Evolutionary conservation across 768 basidiomycete species (phyloP).

Genomic region (Tulasnella sp.): DNA sequence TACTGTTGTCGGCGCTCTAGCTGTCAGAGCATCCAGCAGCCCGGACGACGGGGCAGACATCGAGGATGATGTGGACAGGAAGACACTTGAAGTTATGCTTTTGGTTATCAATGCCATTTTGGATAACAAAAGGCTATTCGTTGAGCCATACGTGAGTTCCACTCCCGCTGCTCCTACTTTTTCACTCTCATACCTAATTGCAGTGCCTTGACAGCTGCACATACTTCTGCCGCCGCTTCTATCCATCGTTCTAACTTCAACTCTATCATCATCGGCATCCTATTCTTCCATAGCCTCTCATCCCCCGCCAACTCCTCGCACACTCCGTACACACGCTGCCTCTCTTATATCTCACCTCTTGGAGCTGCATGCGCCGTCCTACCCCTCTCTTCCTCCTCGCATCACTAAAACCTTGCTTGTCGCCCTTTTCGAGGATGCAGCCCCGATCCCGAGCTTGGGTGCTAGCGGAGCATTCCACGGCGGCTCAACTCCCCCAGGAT

Average conservation of each 20-base stretch:
- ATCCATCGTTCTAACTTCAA: conserved; percentile 79
- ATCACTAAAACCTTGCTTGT: conserved; percentile 90
- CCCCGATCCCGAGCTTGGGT: conserved; percentile 5
- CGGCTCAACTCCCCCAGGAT: conserved; percentile 19
- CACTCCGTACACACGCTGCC: conserved; percentile 69
- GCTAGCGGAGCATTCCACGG: neutral
- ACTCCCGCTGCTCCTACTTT: conserved; percentile 14
- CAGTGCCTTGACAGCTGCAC: conserved; percentile 53
- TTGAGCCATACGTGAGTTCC: conserved; percentile 84
- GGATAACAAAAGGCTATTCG: conserved; percentile 78
- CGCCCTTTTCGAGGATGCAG: conserved; percentile 45
- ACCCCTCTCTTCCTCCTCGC: conserved; percentile 75
- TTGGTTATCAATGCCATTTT: conserved; percentile 77
- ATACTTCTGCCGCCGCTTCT: conserved; percentile 91
- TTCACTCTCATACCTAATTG: neutral
- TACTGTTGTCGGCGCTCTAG: conserved; percentile 56
- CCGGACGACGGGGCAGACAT: conserved; percentile 33
- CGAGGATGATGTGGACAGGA: conserved; percentile 47
- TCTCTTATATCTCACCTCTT: conserved; percentile 75
- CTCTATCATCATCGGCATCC: conserved; percentile 57
- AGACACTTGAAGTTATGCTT: conserved; percentile 65
- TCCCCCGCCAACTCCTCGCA: conserved; percentile 29
- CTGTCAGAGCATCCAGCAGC: conserved; percentile 22
- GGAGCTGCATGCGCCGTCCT: conserved; percentile 75
- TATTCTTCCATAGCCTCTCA: conserved; percentile 23